Percentiles rank a stretch among this genome's conserved stretches.
Conservation (phyloP, 1,284 basidiomycete species). For the Fomes fomentarius region DNA sequence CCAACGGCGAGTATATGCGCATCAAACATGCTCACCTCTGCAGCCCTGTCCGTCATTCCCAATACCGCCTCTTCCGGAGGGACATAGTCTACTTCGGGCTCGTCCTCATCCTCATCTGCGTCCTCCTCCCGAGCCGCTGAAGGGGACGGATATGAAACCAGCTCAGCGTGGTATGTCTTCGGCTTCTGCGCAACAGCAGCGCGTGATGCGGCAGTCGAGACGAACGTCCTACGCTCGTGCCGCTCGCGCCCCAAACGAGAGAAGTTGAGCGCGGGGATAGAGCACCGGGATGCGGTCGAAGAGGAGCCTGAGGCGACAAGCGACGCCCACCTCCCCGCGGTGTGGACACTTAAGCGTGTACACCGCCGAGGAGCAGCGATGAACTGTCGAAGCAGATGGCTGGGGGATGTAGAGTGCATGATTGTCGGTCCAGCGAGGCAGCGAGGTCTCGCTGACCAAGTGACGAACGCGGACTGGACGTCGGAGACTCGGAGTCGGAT, state of each 20-base stretch:
- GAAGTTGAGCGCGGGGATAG: neutral
- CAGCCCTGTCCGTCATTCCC: slow-evolving; percentile 69
- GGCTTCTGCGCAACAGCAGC: slow-evolving; percentile 28
- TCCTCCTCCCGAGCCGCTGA: slow-evolving; percentile 16
- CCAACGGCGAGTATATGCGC: no score
- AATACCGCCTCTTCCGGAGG: slow-evolving; percentile 40
- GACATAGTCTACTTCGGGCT: slow-evolving; percentile 33
- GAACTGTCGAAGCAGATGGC: slow-evolving; percentile 6
- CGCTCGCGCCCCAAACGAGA: neutral
- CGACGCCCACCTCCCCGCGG: neutral
- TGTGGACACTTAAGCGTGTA: neutral
- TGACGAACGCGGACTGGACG: slow-evolving; percentile 5
- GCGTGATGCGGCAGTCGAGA: slow-evolving; percentile 16
- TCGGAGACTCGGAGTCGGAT: no score
- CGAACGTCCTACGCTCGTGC: slow-evolving; percentile 19
- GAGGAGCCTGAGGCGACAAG: neutral
- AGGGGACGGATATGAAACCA: slow-evolving; percentile 27
- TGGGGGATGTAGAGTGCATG: slow-evolving; percentile 12
- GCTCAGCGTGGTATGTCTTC: slow-evolving; percentile 24
- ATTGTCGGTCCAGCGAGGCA: slow-evolving; percentile 4
- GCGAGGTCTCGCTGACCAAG: slow-evolving; percentile 5
- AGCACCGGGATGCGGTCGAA: neutral
- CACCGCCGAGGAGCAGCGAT: slow-evolving; percentile 8
- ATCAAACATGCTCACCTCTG: slow-evolving; percentile 58
- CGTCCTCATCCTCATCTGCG: slow-evolving; percentile 31